Percentiles rank a stretch among this genome's conserved stretches.
phyloP scores from a whole-genome alignment of 129 eudicot species.

The Flaveria robusta region DNA sequence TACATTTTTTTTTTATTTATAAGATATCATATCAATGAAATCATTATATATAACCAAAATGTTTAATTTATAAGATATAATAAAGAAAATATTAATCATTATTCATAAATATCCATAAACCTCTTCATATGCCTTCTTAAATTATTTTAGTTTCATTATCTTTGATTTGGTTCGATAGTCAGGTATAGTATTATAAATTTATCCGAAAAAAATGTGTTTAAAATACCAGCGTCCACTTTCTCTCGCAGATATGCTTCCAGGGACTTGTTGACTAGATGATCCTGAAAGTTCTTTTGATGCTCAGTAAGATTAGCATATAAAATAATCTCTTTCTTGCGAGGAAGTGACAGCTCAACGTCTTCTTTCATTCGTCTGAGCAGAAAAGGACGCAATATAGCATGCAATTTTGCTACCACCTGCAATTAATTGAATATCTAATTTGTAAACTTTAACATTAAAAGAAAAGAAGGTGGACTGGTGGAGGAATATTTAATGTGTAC shows the following conservation, averaged over 20 bases:
- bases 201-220: not conserved
- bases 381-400: conserved; percentile 91
- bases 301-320: conserved; percentile 82
- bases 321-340: conserved; percentile 91
- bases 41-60: no score
- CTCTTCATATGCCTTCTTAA: no score
- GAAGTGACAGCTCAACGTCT: conserved; percentile 87
- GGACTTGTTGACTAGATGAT: conserved; percentile 68
- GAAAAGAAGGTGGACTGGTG: not conserved
- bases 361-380: conserved; percentile 88
- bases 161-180: not conserved
- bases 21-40: no score
- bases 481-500: not conserved
- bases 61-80: no score
- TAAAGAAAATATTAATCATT: no score
- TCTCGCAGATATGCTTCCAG: conserved; percentile 64
- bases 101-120: no score
- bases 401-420: conserved; percentile 95
- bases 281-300: conserved; percentile 81
- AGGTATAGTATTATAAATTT: not conserved
- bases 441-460: conserved; percentile 8
- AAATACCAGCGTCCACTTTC: conserved; percentile 53
- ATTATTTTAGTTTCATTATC: not conserved
- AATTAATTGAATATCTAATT: conserved; percentile 10
- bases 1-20: not conserved